A percentile compares a stretch with the other conserved stretches of the same genome.
Evolutionary conservation across 2,329 filamentous ascomycete species (phyloP).

Genomic region (Aspergillus pseudoglaucus): DNA sequence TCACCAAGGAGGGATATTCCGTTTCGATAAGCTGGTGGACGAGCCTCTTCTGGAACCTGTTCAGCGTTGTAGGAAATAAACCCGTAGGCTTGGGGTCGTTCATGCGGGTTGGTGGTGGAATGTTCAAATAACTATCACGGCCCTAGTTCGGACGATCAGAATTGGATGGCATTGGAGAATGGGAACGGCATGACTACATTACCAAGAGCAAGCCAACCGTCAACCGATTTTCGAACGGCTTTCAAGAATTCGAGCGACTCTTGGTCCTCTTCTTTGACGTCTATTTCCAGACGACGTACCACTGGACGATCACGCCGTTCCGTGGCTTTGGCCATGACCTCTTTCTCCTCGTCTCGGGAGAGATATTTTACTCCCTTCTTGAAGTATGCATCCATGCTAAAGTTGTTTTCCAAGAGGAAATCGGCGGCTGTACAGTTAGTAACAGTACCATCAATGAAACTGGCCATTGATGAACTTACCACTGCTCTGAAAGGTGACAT

Average conservation of each 20-base stretch:
- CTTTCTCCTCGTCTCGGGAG: slow-evolving; percentile 51
- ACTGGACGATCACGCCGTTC: slow-evolving; percentile 34
- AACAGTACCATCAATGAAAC: neutral
- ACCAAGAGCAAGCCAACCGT: slow-evolving; percentile 37
- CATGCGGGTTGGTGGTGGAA: slow-evolving; percentile 28
- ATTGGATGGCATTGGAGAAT: neutral
- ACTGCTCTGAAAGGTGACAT: slow-evolving; percentile 52
- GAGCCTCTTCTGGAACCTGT: slow-evolving; percentile 57
- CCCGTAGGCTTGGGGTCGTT: slow-evolving; percentile 11
- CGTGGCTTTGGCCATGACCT: slow-evolving; percentile 40
- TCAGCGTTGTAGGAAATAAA: slow-evolving; percentile 33
- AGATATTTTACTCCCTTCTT: slow-evolving; percentile 55
- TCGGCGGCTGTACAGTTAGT: slow-evolving; percentile 42
- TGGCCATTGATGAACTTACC: slow-evolving; percentile 24
- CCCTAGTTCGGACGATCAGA: slow-evolving; percentile 9
- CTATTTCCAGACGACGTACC: slow-evolving; percentile 34
- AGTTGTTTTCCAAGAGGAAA: slow-evolving; percentile 55
- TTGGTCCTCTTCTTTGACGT: slow-evolving; percentile 46
- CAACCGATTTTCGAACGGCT: slow-evolving; percentile 40
- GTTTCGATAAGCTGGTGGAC: slow-evolving; percentile 60
- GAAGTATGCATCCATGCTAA: slow-evolving; percentile 53
- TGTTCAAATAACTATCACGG: slow-evolving; percentile 39
- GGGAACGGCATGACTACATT: slow-evolving; percentile 10
- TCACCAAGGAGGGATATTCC: slow-evolving; percentile 46
- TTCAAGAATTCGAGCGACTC: slow-evolving; percentile 48